These are phyloP conservation scores for Dichotomopilus funicola DNA, from an alignment of 2,329 filamentous ascomycete species.

Conservation along the genomic window DNA sequence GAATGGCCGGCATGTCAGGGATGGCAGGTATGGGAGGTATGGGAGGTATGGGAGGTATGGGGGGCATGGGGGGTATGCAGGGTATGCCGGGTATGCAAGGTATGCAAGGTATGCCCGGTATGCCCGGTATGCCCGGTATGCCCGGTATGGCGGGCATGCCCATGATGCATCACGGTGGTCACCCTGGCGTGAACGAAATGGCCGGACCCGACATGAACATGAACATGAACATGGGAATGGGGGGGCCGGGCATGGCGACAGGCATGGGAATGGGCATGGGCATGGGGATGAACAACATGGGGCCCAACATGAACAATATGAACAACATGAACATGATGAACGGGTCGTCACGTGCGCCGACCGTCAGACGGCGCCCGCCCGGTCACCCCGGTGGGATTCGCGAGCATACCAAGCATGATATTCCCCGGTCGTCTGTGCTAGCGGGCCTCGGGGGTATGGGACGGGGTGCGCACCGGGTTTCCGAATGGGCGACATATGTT, in stretches of 20 bases:
- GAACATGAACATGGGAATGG: background rate
- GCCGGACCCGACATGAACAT: background rate
- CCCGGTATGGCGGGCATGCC: conserved; percentile 1
- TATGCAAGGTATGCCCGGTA: too few species aligned
- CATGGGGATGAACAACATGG: background rate
- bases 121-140: too few species aligned
- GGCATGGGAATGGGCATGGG: too few species aligned
- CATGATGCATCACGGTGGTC: background rate
- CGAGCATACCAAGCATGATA: conserved; percentile 20
- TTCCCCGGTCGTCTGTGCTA: conserved; percentile 37
- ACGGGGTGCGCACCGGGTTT: conserved; percentile 42
- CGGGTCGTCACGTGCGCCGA: conserved; percentile 18
- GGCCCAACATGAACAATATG: background rate
- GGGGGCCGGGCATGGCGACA: too few species aligned
- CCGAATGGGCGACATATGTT: conserved; percentile 44
- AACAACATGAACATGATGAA: background rate
- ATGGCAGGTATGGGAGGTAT: too few species aligned
- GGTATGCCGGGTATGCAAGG: too few species aligned
- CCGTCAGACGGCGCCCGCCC: conserved; percentile 17
- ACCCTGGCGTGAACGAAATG: background rate
- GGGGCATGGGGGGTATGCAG: too few species aligned
- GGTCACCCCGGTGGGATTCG: conserved; percentile 12
- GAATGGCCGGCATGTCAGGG: background rate
- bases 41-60: too few species aligned
- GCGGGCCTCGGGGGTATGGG: conserved; percentile 42